phyloP scores from a whole-genome alignment of 768 basidiomycete species.

The Suillus paluster region DNA sequence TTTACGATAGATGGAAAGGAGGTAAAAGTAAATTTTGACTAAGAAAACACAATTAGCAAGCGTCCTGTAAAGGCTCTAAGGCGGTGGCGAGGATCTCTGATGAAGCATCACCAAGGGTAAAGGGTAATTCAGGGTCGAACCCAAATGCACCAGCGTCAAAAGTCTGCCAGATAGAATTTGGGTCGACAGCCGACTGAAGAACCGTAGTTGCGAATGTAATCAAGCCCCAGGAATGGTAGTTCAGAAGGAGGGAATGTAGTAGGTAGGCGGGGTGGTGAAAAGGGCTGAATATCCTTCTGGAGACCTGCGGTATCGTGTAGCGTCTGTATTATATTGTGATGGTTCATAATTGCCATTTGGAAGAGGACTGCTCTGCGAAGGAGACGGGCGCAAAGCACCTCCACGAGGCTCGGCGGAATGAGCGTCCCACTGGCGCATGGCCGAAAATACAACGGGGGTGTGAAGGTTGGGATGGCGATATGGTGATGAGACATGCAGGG shows the following conservation, averaged over 20 bases:
- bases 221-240: slow-evolving; percentile 81
- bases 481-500: slow-evolving; percentile 55
- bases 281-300: slow-evolving; percentile 46
- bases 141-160: slow-evolving; percentile 79
- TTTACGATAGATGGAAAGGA: too few relatives aligned
- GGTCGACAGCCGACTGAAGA: slow-evolving; percentile 36
- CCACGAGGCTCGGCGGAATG: slow-evolving; percentile 42
- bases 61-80: slow-evolving; percentile 15
- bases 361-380: slow-evolving; percentile 35
- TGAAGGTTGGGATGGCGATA: slow-evolving; percentile 54
- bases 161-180: slow-evolving; percentile 54
- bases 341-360: slow-evolving; percentile 52
- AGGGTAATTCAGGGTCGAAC: slow-evolving; percentile 78
- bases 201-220: slow-evolving; percentile 80
- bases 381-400: slow-evolving; percentile 49
- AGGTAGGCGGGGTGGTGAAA: slow-evolving; percentile 60
- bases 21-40: slow-evolving; percentile 17
- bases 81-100: slow-evolving; percentile 31
- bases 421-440: slow-evolving; percentile 49
- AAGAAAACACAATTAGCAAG: slow-evolving; percentile 6
- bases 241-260: slow-evolving; percentile 72
- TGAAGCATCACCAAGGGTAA: slow-evolving; percentile 51
- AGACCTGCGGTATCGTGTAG: slow-evolving; percentile 42
- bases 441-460: slow-evolving; percentile 28
- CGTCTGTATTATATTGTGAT: slow-evolving; percentile 46